phyloP scores from a whole-genome alignment of 805 yeast species.

The Saturnispora bothae region DNA sequence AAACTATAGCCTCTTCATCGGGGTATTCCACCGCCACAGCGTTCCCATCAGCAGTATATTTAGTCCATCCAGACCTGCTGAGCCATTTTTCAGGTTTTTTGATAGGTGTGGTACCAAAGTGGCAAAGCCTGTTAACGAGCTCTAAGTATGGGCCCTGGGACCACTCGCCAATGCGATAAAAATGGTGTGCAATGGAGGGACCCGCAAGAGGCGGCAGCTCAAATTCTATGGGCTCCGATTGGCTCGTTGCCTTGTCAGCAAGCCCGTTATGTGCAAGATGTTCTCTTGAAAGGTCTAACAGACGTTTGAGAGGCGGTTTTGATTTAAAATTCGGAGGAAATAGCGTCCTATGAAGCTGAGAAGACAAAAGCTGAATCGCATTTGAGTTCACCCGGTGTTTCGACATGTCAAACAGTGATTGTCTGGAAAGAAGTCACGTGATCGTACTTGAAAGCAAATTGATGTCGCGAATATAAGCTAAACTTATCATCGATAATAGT shows the following conservation, averaged over 20 bases:
- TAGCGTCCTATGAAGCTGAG: slow-evolving; percentile 33
- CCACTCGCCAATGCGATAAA: slow-evolving; percentile 53
- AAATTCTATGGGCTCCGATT: slow-evolving; percentile 47
- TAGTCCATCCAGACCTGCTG: slow-evolving; percentile 67
- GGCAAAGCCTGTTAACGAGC: slow-evolving; percentile 36
- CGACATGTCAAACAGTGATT: background rate
- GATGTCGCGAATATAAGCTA: background rate
- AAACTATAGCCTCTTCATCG: slow-evolving; percentile 57
- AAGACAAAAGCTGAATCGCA: slow-evolving; percentile 70
- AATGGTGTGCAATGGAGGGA: slow-evolving; percentile 69
- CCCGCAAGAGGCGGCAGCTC: slow-evolving; percentile 71
- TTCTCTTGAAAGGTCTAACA: slow-evolving; percentile 44
- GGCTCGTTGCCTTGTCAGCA: slow-evolving; percentile 63
- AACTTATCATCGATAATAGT: background rate
- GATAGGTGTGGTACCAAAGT: slow-evolving; percentile 24
- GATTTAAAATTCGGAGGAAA: slow-evolving; percentile 36
- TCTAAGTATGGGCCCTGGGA: slow-evolving; percentile 51
- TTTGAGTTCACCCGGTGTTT: slow-evolving; percentile 43
- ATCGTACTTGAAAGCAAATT: background rate
- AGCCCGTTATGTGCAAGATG: slow-evolving; percentile 45
- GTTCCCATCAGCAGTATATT: slow-evolving; percentile 44
- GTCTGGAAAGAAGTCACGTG: background rate
- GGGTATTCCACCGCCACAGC: slow-evolving; percentile 63
- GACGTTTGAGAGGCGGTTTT: slow-evolving; percentile 15
- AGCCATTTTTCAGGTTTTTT: slow-evolving; percentile 44